Evolutionary conservation across 371 early-diverging fungal genomes (phyloP).

Genomic region (Mucor irregularis): DNA sequence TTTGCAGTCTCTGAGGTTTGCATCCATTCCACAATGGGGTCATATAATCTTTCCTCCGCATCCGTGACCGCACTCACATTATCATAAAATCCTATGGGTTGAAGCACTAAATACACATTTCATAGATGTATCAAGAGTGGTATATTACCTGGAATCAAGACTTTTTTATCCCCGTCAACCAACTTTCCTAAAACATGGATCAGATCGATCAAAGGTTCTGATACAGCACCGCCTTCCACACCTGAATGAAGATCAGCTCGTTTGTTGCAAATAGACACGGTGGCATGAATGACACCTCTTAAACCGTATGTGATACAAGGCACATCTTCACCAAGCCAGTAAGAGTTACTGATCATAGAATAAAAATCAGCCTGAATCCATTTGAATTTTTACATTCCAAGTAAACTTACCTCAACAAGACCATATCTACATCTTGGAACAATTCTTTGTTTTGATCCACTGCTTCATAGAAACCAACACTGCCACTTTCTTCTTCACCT

Average conservation of each 20-base stretch:
- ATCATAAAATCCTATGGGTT: constrained; percentile 48
- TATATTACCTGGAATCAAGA: constrained; percentile 55
- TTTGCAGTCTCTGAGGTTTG: constrained; percentile 29
- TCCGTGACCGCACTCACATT: constrained; percentile 53
- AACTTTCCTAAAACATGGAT: constrained; percentile 66
- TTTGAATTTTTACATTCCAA: too few species aligned
- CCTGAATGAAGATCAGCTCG: constrained; percentile 79
- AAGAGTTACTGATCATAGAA: constrained; percentile 51
- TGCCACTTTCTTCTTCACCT: constrained; percentile 85
- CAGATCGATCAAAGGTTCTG: constrained; percentile 76
- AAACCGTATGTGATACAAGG: constrained; percentile 75
- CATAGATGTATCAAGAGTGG: not conserved
- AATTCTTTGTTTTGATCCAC: constrained; percentile 56
- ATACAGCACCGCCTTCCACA: constrained; percentile 80
- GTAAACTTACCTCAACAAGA: constrained; percentile 58
- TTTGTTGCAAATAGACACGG: constrained; percentile 51
- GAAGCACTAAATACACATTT: constrained; percentile 15
- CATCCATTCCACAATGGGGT: constrained; percentile 53
- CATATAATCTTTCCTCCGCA: constrained; percentile 57
- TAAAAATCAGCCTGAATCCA: too few species aligned
- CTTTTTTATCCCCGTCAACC: constrained; percentile 58
- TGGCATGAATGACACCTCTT: constrained; percentile 76
- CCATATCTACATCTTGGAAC: constrained; percentile 70
- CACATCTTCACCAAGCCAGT: constrained; percentile 69
- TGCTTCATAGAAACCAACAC: constrained; percentile 70